Conservation (phyloP, 768 basidiomycete genomes). For the Mycena latifolia region DNA sequence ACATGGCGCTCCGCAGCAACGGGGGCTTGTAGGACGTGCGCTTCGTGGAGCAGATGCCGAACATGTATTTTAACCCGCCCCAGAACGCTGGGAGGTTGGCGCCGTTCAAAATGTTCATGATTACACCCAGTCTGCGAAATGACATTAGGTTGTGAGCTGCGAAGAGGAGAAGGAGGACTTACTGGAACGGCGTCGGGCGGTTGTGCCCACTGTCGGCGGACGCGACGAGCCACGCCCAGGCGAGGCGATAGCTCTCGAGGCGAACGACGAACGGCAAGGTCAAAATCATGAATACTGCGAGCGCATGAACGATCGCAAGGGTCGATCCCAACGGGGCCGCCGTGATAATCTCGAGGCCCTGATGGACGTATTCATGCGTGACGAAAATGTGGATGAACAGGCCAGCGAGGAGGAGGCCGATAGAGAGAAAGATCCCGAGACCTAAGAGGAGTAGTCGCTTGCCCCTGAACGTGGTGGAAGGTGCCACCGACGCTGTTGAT, state of each 20-base stretch:
- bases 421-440: constrained; percentile 9
- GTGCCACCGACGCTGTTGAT: not conserved
- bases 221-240: constrained; percentile 30
- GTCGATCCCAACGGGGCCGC: constrained; percentile 26
- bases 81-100: constrained; percentile 26
- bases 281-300: constrained; percentile 19
- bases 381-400: constrained; percentile 27
- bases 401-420: constrained; percentile 16
- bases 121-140: constrained; percentile 20
- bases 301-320: constrained; percentile 18
- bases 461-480: constrained; percentile 25
- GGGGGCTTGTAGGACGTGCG: constrained; percentile 20
- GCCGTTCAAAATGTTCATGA: constrained; percentile 29
- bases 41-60: constrained; percentile 12
- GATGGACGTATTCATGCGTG: constrained; percentile 21
- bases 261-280: constrained; percentile 16
- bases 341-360: constrained; percentile 23
- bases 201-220: constrained; percentile 28
- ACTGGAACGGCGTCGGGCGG: constrained; percentile 33
- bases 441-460: constrained; percentile 20
- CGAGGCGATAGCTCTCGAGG: constrained; percentile 26
- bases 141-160: not conserved
- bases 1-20: constrained; percentile 24
- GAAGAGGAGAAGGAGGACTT: not conserved
- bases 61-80: constrained; percentile 14